Percentiles rank a stretch among this genome's conserved stretches.
phyloP scores from a whole-genome alignment of 345 rosid species.

The Aquilaria malaccensis region DNA sequence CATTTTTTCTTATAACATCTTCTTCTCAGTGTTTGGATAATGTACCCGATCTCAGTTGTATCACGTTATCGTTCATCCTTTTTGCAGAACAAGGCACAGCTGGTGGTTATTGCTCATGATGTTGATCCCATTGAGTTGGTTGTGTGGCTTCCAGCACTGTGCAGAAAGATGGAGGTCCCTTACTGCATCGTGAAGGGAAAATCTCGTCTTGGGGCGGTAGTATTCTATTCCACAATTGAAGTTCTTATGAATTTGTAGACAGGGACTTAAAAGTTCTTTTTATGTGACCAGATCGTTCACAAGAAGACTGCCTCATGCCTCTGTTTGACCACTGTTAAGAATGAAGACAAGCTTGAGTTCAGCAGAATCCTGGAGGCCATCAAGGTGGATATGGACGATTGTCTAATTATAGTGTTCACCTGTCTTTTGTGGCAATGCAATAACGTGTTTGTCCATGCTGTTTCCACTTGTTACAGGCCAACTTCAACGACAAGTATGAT shows the following conservation, averaged over 20 bases:
- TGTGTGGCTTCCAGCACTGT: slow-evolving; percentile 81
- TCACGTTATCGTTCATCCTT: background rate
- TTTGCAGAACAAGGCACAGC: slow-evolving; percentile 64
- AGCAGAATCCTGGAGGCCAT: slow-evolving; percentile 74
- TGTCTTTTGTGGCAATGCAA: background rate
- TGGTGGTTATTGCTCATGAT: slow-evolving; percentile 80
- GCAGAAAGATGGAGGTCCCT: slow-evolving; percentile 86
- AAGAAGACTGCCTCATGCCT: slow-evolving; percentile 40
- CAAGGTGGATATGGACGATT: slow-evolving; percentile 32
- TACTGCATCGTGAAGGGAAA: slow-evolving; percentile 82
- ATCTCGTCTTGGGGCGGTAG: slow-evolving; percentile 66
- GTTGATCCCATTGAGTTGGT: slow-evolving; percentile 87
- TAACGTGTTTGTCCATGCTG: background rate
- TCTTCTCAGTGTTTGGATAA: too few relatives aligned
- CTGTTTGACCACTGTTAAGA: slow-evolving; percentile 70
- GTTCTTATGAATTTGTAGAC: background rate
- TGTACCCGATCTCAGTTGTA: too few relatives aligned
- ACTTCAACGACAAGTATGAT: slow-evolving; percentile 70
- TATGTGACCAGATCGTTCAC: slow-evolving; percentile 36
- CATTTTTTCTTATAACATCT: too few relatives aligned
- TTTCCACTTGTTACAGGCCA: slow-evolving; percentile 29
- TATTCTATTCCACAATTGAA: background rate
- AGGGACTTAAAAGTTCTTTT: background rate
- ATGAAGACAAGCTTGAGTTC: slow-evolving; percentile 74
- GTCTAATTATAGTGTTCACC: background rate